Base-by-base conservation (phyloP, 1,284 basidiomycete genomes). In the Puccinia coronata region DNA sequence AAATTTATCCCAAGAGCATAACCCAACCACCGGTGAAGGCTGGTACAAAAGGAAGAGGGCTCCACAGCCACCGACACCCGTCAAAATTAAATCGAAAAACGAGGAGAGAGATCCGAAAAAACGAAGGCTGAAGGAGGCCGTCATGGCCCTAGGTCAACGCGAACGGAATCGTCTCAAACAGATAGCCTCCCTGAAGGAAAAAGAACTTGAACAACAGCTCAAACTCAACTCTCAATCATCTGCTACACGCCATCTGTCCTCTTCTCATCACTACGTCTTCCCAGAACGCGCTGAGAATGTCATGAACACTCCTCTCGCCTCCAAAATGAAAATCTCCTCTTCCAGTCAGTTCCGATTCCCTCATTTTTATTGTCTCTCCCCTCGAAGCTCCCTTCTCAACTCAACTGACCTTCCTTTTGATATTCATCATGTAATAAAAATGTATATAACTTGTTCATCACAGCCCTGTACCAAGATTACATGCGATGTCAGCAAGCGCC, bases 111-210 rank as follows among this genome's bases (percentile, higher is more conserved):
- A 78, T 51, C 61, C 76, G 63, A n/a, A 83, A 47, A 71, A 83
- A 61, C 72, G 77, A 4, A 83, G 77, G 23, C 80, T 84, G 20
- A 84, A 83, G 72, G 43, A 78, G 34, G 34, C n/a, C 11, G 83
- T 84, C 76, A 83, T 85, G 83, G 59, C 81, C 23, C 57, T 85
- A 28, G 84, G 83, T 2, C 82, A 84, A 65, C 78, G 84, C 8
- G 84, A 85, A 51, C 59, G 84, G 0, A 78, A 61, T 1, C 79
- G 83, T n/a, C 51, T 85, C 72, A 85, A 85, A 79, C 39, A 63
- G 1, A 72, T 84, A 28, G 82, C 71, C 14, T 25, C 80, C n/a
- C 5, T 36, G 28, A 79, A 70, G 47, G 84, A 76, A 81, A 83
- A n/a, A 53, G 82, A 25, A 82, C 84, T 59, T 4, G 41, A 51